Evolutionary conservation across 768 basidiomycete species (phyloP).

Genomic region (Rhodotorula taiwanensis): DNA sequence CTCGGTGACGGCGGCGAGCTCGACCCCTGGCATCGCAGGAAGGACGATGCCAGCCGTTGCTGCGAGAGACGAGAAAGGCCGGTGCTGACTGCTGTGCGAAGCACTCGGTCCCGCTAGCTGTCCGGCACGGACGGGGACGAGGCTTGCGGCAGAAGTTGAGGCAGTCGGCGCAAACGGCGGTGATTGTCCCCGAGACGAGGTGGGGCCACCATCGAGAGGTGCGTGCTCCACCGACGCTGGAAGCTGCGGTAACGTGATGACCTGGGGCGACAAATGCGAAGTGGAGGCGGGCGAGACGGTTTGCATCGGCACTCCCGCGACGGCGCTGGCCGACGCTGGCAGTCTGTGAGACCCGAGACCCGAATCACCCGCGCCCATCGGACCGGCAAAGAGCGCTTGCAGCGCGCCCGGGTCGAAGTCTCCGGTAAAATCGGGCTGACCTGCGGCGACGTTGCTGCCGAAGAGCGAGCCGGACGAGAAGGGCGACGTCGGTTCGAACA

Average conservation of each 20-base stretch:
- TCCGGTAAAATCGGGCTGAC: background rate
- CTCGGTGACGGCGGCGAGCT: background rate
- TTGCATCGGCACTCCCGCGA: background rate
- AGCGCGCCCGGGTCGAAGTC: slow-evolving; percentile 8
- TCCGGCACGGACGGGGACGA: no score
- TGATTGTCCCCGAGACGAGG: no score
- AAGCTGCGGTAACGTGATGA: background rate
- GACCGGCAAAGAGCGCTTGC: slow-evolving; percentile 6
- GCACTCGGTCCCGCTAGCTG: no score
- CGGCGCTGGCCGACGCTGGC: background rate
- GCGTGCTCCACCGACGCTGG: no score
- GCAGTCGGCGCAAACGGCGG: background rate
- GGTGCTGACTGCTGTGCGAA: background rate
- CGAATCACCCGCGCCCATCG: no score
- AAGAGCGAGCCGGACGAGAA: background rate
- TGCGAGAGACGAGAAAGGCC: slow-evolving; percentile 5
- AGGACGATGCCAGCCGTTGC: slow-evolving; percentile 24
- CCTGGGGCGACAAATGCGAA: background rate
- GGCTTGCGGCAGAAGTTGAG: background rate
- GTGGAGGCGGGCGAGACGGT: slow-evolving; percentile 9
- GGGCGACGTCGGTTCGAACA: background rate
- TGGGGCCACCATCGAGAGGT: no score
- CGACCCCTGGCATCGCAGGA: background rate
- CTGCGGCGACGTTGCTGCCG: background rate
- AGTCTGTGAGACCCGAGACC: no score